phyloP scores from a whole-genome alignment of 1,284 basidiomycete genomes.

The Cystobasidium slooffiae region DNA sequence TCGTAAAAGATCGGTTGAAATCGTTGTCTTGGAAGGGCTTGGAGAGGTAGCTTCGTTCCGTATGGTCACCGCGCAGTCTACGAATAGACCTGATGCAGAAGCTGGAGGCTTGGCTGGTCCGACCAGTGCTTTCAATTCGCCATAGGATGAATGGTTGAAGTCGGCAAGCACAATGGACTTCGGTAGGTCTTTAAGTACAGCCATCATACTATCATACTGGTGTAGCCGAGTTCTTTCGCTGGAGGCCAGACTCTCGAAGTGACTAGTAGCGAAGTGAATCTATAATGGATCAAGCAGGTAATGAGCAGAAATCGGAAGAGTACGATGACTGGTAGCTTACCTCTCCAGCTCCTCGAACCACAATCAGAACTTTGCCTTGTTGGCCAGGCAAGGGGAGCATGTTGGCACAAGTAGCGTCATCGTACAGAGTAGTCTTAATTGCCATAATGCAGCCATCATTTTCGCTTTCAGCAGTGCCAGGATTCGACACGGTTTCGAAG shows the following conservation, averaged over 20 bases:
- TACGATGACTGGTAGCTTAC: background rate
- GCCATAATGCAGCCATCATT: conserved; percentile 38
- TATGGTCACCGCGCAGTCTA: background rate
- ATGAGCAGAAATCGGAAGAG: background rate
- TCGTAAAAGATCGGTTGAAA: background rate
- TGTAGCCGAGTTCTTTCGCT: conserved; percentile 7
- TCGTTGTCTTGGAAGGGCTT: background rate
- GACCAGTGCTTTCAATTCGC: conserved; percentile 5
- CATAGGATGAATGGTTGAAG: conserved; percentile 36
- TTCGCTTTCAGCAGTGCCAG: background rate
- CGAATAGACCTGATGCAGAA: background rate
- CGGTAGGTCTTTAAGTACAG: background rate
- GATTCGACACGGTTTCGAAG: conserved; percentile 2
- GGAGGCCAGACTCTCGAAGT: conserved; percentile 35
- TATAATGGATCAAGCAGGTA: background rate
- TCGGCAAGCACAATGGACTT: conserved; percentile 17
- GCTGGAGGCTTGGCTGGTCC: background rate
- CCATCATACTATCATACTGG: conserved; percentile 8
- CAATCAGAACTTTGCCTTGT: conserved; percentile 40
- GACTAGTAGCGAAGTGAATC: conserved; percentile 22
- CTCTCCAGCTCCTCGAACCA: background rate
- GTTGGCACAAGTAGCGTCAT: background rate
- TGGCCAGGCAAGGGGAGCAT: conserved; percentile 16
- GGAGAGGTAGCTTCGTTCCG: background rate
- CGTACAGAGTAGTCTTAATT: background rate